Evolutionary conservation across 1,139 yeast species (phyloP).

Genomic region (Eremothecium coryli): DNA sequence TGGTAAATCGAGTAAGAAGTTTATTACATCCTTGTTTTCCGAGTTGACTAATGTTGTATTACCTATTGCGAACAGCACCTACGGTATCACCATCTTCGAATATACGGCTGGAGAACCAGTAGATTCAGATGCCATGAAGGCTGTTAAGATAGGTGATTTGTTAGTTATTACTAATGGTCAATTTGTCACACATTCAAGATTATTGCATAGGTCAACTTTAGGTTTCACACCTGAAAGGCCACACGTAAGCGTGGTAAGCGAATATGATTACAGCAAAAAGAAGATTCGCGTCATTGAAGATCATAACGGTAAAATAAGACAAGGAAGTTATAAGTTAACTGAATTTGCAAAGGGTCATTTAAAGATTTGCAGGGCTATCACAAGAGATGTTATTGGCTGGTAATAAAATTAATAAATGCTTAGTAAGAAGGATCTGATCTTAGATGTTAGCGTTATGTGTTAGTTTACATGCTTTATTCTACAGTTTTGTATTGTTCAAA

Average conservation of each 20-base stretch:
- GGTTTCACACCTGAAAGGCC: conserved; percentile 46
- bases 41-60: conserved; percentile 35
- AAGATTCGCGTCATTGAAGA: conserved; percentile 69
- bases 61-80: conserved; percentile 59
- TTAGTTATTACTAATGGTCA: conserved; percentile 65
- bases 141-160: conserved; percentile 72
- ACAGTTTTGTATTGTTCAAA: too few species aligned
- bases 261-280: conserved; percentile 65
- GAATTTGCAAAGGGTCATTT: conserved; percentile 76
- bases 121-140: conserved; percentile 36
- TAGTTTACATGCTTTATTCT: too few species aligned
- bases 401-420: conserved; percentile 16
- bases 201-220: conserved; percentile 37
- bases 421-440: too few species aligned
- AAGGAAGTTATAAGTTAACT: conserved; percentile 54
- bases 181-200: conserved; percentile 60
- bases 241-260: conserved; percentile 46
- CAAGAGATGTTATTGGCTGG: conserved; percentile 59
- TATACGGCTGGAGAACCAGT: conserved; percentile 47
- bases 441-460: too few species aligned
- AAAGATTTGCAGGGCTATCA: conserved; percentile 65
- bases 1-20: conserved; percentile 32
- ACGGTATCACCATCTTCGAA: conserved; percentile 59
- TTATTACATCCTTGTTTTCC: conserved; percentile 26
- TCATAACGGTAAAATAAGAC: conserved; percentile 48